Percentiles rank a stretch among this genome's conserved stretches.
These are phyloP conservation scores for Bruguiera parviflora DNA, from an alignment of 345 rosid genomes.

Conservation along the genomic window DNA sequence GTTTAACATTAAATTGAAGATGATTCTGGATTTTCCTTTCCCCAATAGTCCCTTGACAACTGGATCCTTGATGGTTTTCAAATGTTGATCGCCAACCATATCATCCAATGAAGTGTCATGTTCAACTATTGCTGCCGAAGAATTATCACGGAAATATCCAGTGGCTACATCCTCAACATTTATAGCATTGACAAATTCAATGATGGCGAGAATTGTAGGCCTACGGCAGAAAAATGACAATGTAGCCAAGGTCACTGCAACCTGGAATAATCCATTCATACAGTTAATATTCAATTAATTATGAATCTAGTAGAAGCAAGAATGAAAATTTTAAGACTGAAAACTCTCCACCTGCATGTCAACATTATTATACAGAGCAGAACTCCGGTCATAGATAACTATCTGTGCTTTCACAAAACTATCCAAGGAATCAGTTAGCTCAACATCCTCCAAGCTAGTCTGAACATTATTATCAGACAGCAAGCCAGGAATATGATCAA, in stretches of 20 bases:
- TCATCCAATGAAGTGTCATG: conserved; percentile 40
- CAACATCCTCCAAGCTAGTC: conserved; percentile 35
- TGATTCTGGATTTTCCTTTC: conserved; percentile 82
- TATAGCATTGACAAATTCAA: conserved; percentile 82
- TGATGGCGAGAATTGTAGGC: conserved; percentile 86
- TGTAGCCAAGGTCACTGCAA: conserved; percentile 73
- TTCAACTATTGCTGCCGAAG: conserved; percentile 42
- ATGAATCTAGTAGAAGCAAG: background rate
- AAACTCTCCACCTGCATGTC: conserved; percentile 63
- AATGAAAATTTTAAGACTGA: conserved; percentile 13
- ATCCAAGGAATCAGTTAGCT: conserved; percentile 48
- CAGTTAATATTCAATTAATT: conserved; percentile 10
- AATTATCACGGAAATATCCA: conserved; percentile 56
- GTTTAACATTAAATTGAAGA: conserved; percentile 72
- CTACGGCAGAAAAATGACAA: conserved; percentile 91
- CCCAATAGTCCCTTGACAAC: conserved; percentile 86
- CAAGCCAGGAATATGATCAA: conserved; percentile 65
- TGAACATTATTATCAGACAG: conserved; percentile 53
- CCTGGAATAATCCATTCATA: conserved; percentile 44
- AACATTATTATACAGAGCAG: conserved; percentile 58
- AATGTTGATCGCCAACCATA: conserved; percentile 35
- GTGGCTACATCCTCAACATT: conserved; percentile 52
- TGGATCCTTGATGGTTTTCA: conserved; percentile 40
- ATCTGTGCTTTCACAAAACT: conserved; percentile 97
- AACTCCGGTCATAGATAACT: conserved; percentile 65